Evolutionary conservation across 2,329 filamentous ascomycete species (phyloP).

Genomic region (Alternaria ventricosa): DNA sequence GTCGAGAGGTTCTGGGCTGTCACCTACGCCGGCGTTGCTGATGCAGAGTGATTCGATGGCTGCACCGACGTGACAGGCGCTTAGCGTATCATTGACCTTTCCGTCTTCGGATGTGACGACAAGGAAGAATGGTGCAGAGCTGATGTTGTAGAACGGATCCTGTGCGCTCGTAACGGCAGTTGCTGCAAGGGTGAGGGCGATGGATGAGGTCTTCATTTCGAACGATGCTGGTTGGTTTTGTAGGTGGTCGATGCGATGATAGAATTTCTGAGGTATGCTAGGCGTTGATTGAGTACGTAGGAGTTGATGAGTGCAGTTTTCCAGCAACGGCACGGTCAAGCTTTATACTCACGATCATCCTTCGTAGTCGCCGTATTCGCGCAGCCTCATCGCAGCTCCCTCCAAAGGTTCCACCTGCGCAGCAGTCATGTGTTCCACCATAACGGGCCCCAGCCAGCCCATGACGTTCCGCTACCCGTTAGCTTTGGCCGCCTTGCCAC

Average conservation of each 20-base stretch:
- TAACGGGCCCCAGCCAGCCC: constrained; percentile 7
- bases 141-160: constrained; percentile 37
- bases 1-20: constrained; percentile 24
- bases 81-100: constrained; percentile 50
- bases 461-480: constrained; percentile 16
- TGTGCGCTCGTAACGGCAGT: constrained; percentile 39
- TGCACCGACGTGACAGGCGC: constrained; percentile 57
- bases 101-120: constrained; percentile 48
- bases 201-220: constrained; percentile 29
- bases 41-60: constrained; percentile 57
- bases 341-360: constrained; percentile 12
- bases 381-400: constrained; percentile 10
- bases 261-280: constrained; percentile 3
- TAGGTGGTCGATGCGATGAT: background rate
- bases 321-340: background rate
- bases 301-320: background rate
- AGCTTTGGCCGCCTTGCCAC: constrained; percentile 11
- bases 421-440: constrained; percentile 18
- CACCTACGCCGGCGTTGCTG: constrained; percentile 22
- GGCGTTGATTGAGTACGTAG: background rate
- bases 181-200: constrained; percentile 32
- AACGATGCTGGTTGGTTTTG: background rate
- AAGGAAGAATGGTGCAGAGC: constrained; percentile 55
- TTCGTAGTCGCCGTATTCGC: background rate
- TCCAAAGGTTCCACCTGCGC: constrained; percentile 11